Conservation (phyloP, 2,329 filamentous ascomycete genomes). For the Botryotinia narcissicola region DNA sequence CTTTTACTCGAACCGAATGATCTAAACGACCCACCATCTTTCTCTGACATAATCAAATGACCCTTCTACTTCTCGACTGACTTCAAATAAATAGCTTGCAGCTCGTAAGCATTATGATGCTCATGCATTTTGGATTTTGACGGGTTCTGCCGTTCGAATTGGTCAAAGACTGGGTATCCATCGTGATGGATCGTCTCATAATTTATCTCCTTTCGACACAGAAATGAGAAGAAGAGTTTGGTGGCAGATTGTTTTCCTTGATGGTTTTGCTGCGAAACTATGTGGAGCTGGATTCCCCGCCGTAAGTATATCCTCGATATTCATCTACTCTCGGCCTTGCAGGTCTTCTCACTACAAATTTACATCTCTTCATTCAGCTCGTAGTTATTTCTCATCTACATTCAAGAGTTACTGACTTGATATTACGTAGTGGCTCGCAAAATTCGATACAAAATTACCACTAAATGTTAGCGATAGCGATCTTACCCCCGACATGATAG, state of each 20-base stretch:
- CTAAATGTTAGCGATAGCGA: constrained; percentile 56
- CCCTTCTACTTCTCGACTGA: neutral
- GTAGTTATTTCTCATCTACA: no score
- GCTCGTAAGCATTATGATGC: constrained; percentile 42
- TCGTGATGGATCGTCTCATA: constrained; percentile 42
- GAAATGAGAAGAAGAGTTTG: constrained; percentile 62
- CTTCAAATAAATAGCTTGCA: constrained; percentile 29
- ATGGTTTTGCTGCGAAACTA: constrained; percentile 55
- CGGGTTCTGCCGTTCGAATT: constrained; percentile 48
- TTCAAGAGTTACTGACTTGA: neutral
- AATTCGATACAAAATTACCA: constrained; percentile 50
- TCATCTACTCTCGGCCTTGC: neutral
- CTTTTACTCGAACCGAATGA: neutral
- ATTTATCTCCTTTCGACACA: constrained; percentile 50
- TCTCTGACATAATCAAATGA: constrained; percentile 23
- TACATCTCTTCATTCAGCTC: neutral
- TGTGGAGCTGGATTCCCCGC: constrained; percentile 48
- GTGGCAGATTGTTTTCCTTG: constrained; percentile 61
- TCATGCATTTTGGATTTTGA: constrained; percentile 50
- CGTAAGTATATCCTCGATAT: neutral
- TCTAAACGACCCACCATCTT: neutral
- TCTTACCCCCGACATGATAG: constrained; percentile 46
- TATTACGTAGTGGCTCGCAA: constrained; percentile 35
- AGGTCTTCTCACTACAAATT: neutral
- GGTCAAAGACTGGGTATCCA: constrained; percentile 51